Evolutionary conservation across 176 grass and related monocot genomes (phyloP).

Genomic region (Carex littledalei): DNA sequence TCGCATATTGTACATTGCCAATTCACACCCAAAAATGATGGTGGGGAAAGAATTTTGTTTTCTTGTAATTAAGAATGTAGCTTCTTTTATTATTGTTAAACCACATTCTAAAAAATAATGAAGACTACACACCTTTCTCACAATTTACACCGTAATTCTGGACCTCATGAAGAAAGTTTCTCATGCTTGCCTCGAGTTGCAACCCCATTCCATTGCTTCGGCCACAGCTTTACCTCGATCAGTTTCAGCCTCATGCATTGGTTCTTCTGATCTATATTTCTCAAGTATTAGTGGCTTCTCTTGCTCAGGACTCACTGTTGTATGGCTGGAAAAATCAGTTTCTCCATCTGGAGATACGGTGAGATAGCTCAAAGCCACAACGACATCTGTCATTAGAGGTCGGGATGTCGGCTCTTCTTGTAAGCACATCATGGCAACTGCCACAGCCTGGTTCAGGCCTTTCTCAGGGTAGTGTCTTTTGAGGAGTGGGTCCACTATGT

Average conservation of each 20-base stretch:
- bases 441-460: constrained; percentile 62
- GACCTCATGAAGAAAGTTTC: background rate
- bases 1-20: background rate
- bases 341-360: constrained; percentile 24
- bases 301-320: constrained; percentile 13
- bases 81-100: background rate
- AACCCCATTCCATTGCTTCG: constrained; percentile 55
- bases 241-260: background rate
- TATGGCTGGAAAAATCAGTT: constrained; percentile 9
- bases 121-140: background rate
- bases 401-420: constrained; percentile 64
- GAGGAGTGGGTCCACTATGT: constrained; percentile 73
- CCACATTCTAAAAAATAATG: background rate
- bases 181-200: constrained; percentile 29
- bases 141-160: background rate
- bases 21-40: background rate
- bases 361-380: constrained; percentile 57
- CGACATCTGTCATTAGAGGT: constrained; percentile 72
- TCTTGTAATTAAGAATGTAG: background rate
- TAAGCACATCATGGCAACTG: constrained; percentile 71
- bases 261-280: background rate
- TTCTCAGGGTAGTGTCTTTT: constrained; percentile 53
- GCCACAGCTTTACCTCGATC: constrained; percentile 41
- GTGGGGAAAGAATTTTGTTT: background rate
- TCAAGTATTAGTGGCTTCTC: background rate